A percentile compares a stretch with the other conserved stretches of the same genome.
phyloP scores from a whole-genome alignment of 106 monocot genomes.

The Platanthera zijinensis region DNA sequence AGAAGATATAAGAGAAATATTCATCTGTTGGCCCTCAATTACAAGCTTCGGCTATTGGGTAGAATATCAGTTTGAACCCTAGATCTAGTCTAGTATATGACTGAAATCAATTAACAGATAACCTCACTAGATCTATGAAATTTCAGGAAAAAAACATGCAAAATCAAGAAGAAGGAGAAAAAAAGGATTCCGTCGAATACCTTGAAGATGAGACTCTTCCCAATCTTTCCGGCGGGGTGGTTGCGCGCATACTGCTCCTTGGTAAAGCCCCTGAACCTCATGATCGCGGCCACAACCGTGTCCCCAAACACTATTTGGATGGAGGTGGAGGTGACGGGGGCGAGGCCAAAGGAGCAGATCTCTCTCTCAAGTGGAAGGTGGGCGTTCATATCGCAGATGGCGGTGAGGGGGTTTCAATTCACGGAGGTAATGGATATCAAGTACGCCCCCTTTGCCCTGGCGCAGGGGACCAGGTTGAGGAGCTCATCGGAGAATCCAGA shows the following conservation, averaged over 20 bases:
- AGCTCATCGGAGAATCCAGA: slow-evolving; percentile 80
- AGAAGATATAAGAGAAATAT: no score
- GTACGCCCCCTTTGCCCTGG: slow-evolving; percentile 65
- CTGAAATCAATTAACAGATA: not conserved
- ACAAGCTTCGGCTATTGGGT: no score
- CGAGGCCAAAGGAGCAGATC: slow-evolving; percentile 72
- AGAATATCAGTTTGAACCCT: no score
- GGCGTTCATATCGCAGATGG: slow-evolving; percentile 49
- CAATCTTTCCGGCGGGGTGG: slow-evolving; percentile 77
- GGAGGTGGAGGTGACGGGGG: slow-evolving; percentile 68
- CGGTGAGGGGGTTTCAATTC: slow-evolving; percentile 30
- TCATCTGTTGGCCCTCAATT: no score
- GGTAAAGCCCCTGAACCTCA: slow-evolving; percentile 43
- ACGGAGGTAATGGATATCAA: slow-evolving; percentile 66
- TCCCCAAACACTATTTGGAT: slow-evolving; percentile 76
- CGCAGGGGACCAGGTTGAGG: slow-evolving; percentile 61
- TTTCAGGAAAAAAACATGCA: no score
- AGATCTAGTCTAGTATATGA: not conserved
- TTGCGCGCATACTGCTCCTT: slow-evolving; percentile 67
- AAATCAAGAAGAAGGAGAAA: not conserved
- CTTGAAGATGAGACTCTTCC: slow-evolving; percentile 87
- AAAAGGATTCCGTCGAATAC: slow-evolving; percentile 16
- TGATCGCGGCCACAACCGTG: slow-evolving; percentile 59
- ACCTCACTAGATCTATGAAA: no score
- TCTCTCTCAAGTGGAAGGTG: slow-evolving; percentile 59